Percentiles rank a stretch among this genome's conserved stretches.
phyloP scores from a whole-genome alignment of 345 rosid species.

The Aethionema arabicum region DNA sequence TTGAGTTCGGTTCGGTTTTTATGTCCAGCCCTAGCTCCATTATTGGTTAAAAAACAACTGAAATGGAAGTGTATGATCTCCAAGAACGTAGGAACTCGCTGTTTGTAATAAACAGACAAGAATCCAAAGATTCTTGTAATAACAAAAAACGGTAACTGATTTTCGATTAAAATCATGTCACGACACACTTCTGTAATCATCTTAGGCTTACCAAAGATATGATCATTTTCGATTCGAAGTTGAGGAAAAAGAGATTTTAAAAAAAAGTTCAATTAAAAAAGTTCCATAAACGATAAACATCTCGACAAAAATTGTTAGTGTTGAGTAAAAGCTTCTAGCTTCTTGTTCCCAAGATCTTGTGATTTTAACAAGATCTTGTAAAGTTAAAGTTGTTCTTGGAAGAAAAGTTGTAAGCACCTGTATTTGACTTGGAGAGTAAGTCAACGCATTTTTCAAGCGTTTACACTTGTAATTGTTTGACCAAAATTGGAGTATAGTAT shows the following conservation, averaged over 20 bases:
- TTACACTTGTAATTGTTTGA: too few species aligned
- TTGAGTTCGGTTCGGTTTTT: too few species aligned
- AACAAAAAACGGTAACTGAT: conserved; percentile 29
- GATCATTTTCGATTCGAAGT: conserved; percentile 23
- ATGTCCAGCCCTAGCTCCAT: too few species aligned
- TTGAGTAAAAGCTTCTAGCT: conserved; percentile 34
- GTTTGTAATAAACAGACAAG: conserved; percentile 25
- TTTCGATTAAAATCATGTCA: conserved; percentile 29
- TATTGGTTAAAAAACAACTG: conserved; percentile 21
- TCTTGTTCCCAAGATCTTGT: conserved; percentile 31
- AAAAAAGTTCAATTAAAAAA: conserved; percentile 42
- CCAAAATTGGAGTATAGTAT: too few species aligned
- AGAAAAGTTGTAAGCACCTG: conserved; percentile 36
- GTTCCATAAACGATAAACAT: conserved; percentile 38
- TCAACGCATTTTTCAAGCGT: too few species aligned
- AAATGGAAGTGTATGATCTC: conserved; percentile 27
- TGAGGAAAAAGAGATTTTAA: conserved; percentile 24
- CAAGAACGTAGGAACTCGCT: conserved; percentile 21
- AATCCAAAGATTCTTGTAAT: neutral
- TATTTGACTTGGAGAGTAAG: conserved; percentile 8
- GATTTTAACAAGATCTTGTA: conserved; percentile 22
- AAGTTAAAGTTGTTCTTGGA: conserved; percentile 18
- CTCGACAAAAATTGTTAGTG: conserved; percentile 32
- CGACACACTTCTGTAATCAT: conserved; percentile 33
- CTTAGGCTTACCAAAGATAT: conserved; percentile 36